Conservation (phyloP, 441 rosid species). For the Populus hybrid region DNA sequence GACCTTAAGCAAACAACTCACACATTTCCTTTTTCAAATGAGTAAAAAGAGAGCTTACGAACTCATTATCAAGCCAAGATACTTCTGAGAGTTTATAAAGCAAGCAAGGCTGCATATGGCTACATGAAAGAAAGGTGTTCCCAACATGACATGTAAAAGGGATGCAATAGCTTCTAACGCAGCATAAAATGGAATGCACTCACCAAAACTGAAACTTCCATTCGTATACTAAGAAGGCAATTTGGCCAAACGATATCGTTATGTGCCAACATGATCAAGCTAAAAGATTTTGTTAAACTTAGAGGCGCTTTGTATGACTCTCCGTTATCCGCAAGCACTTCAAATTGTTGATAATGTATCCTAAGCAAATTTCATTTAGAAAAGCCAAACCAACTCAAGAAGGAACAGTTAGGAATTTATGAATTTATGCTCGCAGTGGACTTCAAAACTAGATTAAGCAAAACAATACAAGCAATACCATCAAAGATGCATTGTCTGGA, state of each 20-base stretch:
- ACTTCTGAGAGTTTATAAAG: not conserved
- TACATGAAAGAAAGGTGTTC: not conserved
- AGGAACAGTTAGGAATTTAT: not conserved
- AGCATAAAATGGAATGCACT: not conserved
- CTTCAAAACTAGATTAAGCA: slow-evolving; percentile 10
- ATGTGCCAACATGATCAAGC: not conserved
- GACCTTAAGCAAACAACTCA: not conserved
- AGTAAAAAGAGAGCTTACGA: not conserved
- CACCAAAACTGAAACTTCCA: not conserved
- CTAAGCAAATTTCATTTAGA: not conserved
- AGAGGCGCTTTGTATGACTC: not conserved
- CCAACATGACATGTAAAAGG: not conserved
- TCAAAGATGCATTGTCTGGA: slow-evolving; percentile 35
- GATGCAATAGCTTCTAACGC: not conserved
- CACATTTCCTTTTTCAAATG: no score
- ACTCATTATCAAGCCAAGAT: not conserved
- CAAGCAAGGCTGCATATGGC: not conserved
- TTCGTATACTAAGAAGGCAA: not conserved
- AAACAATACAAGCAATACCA: slow-evolving; percentile 20
- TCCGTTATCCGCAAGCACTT: not conserved
- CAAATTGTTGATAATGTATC: not conserved
- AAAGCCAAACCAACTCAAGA: not conserved
- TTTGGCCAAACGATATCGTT: not conserved
- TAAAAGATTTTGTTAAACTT: not conserved
- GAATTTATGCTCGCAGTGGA: slow-evolving; percentile 8